Conservation (phyloP, 129 eudicot genomes). For the Centaurea solstitialis region DNA sequence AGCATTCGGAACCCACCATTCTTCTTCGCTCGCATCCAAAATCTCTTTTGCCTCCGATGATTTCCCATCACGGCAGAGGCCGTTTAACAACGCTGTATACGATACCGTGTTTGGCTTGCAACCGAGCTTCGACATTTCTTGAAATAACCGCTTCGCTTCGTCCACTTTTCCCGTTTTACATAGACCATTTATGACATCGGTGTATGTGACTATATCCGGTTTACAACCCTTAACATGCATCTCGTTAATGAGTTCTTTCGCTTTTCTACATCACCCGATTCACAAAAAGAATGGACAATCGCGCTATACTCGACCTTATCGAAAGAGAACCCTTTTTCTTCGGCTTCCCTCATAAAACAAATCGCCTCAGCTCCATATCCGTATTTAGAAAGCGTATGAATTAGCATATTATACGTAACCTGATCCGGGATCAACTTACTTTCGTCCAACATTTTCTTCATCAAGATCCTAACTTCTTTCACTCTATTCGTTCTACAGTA, state of each 20-base stretch:
- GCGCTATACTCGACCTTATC: conserved; percentile 85
- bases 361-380: conserved; percentile 68
- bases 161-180: conserved; percentile 61
- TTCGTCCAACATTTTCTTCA: conserved; percentile 57
- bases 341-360: conserved; percentile 65
- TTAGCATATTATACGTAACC: conserved; percentile 71
- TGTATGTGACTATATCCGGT: conserved; percentile 91
- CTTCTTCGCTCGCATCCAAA: conserved; percentile 72
- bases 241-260: conserved; percentile 64
- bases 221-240: conserved; percentile 65
- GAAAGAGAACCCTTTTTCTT: conserved; percentile 60
- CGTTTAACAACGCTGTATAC: conserved; percentile 71
- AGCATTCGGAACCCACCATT: conserved; percentile 89
- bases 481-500: conserved; percentile 62
- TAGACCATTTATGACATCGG: conserved; percentile 69
- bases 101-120: conserved; percentile 85
- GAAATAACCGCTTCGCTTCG: conserved; percentile 62
- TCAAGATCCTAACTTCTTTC: conserved; percentile 53
- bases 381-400: conserved; percentile 71
- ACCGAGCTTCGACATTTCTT: conserved; percentile 66
- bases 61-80: conserved; percentile 73
- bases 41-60: conserved; percentile 76
- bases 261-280: conserved; percentile 59
- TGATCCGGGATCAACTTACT: conserved; percentile 58
- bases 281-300: conserved; percentile 63